Percentiles rank a stretch among this genome's conserved stretches.
Conservation (phyloP, 768 basidiomycete genomes). For the Boletus subcaerulescens region DNA sequence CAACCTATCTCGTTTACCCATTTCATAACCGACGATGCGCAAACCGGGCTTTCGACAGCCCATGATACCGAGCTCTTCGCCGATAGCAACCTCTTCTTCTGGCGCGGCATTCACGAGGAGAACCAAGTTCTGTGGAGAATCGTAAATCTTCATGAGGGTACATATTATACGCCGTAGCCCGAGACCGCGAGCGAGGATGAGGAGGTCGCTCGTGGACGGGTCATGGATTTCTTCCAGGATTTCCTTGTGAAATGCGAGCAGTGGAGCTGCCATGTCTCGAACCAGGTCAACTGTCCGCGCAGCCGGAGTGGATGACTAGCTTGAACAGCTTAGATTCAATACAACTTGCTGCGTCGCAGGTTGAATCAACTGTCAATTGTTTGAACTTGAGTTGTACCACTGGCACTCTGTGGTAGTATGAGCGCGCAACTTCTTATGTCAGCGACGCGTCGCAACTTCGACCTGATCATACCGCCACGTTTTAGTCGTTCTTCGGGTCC, state of each 20-base stretch:
- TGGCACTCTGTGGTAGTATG: no score
- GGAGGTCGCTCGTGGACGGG: conserved; percentile 67
- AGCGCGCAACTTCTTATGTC: no score
- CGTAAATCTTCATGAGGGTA: conserved; percentile 89
- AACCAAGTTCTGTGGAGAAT: conserved; percentile 78
- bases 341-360: background rate
- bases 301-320: background rate
- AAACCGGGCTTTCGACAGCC: conserved; percentile 87
- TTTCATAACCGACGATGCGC: conserved; percentile 80
- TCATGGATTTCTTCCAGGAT: conserved; percentile 71
- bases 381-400: no score
- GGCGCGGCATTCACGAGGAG: conserved; percentile 79
- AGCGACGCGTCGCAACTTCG: no score
- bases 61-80: conserved; percentile 90
- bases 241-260: conserved; percentile 64
- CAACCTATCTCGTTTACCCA: conserved; percentile 72
- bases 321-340: conserved; percentile 1
- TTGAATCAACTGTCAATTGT: background rate
- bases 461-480: no score
- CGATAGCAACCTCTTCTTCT: conserved; percentile 89
- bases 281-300: background rate
- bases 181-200: conserved; percentile 85
- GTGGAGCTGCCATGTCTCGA: conserved; percentile 22
- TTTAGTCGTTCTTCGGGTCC: no score
- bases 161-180: conserved; percentile 83